These are phyloP conservation scores for Tilletia indica DNA, from an alignment of 1,284 basidiomycete genomes.

Conservation along the genomic window DNA sequence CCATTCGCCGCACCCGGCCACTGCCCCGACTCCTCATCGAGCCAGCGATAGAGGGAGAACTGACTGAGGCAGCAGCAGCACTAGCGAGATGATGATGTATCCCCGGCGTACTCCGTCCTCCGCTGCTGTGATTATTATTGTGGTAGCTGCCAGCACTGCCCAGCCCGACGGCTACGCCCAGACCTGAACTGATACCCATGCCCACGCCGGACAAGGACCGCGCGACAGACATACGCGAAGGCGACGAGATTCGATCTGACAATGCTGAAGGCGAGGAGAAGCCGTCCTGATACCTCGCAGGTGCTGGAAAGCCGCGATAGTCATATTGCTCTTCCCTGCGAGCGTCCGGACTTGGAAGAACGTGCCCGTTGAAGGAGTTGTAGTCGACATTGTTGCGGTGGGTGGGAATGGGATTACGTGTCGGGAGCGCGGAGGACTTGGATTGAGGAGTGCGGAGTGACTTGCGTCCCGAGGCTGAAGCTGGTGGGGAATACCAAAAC, in stretches of 20 bases:
- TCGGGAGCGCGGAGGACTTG: no score
- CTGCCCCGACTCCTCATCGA: slow-evolving; percentile 22
- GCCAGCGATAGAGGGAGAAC: slow-evolving; percentile 15
- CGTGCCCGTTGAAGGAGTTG: no score
- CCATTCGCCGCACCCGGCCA: background rate
- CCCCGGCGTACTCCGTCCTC: background rate
- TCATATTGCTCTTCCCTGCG: no score
- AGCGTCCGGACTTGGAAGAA: no score
- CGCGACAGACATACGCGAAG: background rate
- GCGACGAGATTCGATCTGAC: background rate
- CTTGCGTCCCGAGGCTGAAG: no score
- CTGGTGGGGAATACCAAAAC: no score
- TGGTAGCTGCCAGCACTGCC: background rate
- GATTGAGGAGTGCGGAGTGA: no score
- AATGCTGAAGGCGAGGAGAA: background rate
- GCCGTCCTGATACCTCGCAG: no score
- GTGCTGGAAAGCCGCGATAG: no score
- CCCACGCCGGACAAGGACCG: background rate
- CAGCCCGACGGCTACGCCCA: slow-evolving; percentile 13
- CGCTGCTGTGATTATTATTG: slow-evolving; percentile 6
- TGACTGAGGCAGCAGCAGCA: background rate
- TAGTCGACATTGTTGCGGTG: no score
- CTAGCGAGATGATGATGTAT: background rate
- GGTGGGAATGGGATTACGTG: no score
- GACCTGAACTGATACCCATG: background rate